Conservation (phyloP, 495 filamentous ascomycete genomes). For the Xylaria flabelliformis region DNA sequence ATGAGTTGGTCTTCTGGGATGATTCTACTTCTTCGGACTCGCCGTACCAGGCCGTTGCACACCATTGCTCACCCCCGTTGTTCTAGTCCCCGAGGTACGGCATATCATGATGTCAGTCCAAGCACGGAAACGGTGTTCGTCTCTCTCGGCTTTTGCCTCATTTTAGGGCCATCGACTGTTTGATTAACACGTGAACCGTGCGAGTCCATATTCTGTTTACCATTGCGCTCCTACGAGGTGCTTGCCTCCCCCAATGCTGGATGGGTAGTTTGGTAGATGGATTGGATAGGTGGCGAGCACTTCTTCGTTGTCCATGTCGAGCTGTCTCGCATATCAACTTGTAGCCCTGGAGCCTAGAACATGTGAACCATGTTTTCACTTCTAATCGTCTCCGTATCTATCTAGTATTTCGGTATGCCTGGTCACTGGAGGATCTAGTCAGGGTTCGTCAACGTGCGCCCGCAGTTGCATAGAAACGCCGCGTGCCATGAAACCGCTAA, state of each 20-base stretch:
- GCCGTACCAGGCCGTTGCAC: conserved; percentile 15
- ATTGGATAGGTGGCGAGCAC: background rate
- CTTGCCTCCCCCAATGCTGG: conserved; percentile 4
- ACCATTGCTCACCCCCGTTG: conserved; percentile 1
- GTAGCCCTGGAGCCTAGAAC: conserved; percentile 7
- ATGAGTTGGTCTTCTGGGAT: background rate
- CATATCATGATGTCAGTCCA: conserved; percentile 15
- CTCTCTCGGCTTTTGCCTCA: conserved; percentile 19
- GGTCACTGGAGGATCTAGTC: conserved; percentile 6
- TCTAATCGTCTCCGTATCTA: background rate
- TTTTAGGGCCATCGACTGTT: conserved; percentile 17
- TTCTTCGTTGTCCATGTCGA: background rate
- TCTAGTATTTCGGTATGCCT: background rate
- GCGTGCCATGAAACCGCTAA: conserved; percentile 14
- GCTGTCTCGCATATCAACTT: conserved; percentile 5
- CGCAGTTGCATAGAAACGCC: background rate
- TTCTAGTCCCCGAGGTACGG: conserved; percentile 4
- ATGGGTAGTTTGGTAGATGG: background rate
- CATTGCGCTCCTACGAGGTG: conserved; percentile 12
- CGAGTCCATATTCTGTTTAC: conserved; percentile 4
- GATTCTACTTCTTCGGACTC: conserved; percentile 11
- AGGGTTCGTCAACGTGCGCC: conserved; percentile 11
- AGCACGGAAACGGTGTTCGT: background rate
- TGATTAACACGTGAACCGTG: conserved; percentile 29
- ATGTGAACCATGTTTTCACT: background rate